A percentile compares a stretch with the other conserved stretches of the same genome.
These are phyloP conservation scores for Actinidia chinensis DNA, from an alignment of 179 eudicot species.

Conservation along the genomic window DNA sequence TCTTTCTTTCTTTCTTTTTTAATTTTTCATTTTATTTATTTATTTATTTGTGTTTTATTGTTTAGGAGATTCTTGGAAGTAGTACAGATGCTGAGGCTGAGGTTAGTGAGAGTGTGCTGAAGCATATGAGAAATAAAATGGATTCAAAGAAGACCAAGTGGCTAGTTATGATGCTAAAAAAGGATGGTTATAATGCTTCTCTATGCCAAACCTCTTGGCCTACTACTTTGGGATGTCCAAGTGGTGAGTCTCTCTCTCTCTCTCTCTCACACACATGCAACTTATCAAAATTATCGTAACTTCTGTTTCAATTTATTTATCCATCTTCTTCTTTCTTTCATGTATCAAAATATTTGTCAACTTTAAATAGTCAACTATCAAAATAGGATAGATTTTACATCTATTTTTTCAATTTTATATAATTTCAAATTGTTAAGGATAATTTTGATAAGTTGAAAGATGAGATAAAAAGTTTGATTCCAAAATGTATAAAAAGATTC, in stretches of 20 bases:
- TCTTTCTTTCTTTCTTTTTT: conserved; percentile 5
- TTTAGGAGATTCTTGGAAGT: background rate
- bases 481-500: no score
- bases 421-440: no score
- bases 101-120: conserved; percentile 23
- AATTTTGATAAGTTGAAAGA: no score
- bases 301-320: no score
- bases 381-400: no score
- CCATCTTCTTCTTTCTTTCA: no score
- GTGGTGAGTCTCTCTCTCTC: conserved; percentile 15
- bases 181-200: conserved; percentile 25
- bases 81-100: conserved; percentile 18
- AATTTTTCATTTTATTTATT: background rate
- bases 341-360: no score
- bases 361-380: no score
- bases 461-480: no score
- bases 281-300: no score
- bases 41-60: background rate
- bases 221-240: conserved; percentile 21
- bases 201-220: conserved; percentile 34
- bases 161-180: conserved; percentile 21
- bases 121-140: conserved; percentile 9
- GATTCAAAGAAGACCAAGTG: conserved; percentile 10
- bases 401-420: no score
- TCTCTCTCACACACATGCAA: no score